Conservation (phyloP, 768 basidiomycete genomes). For the Calvatia gigantea region DNA sequence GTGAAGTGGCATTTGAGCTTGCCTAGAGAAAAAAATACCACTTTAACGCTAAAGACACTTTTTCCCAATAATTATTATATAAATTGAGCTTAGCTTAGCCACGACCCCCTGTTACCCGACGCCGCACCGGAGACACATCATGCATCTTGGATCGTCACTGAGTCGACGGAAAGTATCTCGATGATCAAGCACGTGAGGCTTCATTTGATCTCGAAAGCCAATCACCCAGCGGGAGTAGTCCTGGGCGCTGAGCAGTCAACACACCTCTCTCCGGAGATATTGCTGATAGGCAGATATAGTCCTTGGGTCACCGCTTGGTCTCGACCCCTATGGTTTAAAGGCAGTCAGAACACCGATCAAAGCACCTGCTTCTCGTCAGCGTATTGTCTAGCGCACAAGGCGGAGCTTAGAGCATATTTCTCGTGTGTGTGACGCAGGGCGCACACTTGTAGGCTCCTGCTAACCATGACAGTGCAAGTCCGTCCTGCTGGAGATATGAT, state of each 20-base stretch:
- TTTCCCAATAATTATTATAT: neutral
- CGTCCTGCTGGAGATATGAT: no score
- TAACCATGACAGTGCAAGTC: neutral
- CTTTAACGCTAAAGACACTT: neutral
- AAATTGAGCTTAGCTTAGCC: neutral
- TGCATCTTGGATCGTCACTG: no score
- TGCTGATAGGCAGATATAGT: neutral
- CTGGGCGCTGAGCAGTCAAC: neutral
- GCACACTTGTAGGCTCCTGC: neutral
- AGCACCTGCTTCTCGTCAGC: neutral
- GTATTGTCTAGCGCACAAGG: neutral
- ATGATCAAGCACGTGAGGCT: neutral
- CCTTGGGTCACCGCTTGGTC: neutral
- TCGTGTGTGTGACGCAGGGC: neutral
- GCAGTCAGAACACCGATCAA: slow-evolving; percentile 6
- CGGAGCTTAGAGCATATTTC: neutral
- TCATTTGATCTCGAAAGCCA: slow-evolving; percentile 8
- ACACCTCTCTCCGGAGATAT: neutral
- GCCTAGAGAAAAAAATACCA: no score
- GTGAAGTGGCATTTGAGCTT: no score
- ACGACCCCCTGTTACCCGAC: neutral
- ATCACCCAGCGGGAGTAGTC: no score
- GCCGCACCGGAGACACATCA: neutral
- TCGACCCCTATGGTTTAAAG: neutral
- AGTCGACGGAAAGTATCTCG: neutral